Percentiles rank a stretch among this genome's conserved stretches.
These are phyloP conservation scores for Talaromyces wortmannii DNA, from an alignment of 495 filamentous ascomycete species.

Conservation along the genomic window DNA sequence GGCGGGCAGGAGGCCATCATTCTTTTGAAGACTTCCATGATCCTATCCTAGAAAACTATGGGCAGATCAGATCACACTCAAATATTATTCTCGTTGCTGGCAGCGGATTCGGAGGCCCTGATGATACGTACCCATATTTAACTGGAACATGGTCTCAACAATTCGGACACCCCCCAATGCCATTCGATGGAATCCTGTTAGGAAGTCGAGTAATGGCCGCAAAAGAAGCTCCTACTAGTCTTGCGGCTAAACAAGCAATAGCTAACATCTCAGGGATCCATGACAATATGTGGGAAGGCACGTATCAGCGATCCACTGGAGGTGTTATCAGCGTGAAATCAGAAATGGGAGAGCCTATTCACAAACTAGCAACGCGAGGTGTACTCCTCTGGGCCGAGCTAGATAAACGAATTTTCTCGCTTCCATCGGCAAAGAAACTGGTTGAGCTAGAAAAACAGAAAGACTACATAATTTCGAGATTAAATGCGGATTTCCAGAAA, in stretches of 20 bases:
- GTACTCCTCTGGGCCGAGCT: slow-evolving; percentile 29
- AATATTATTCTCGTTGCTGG: slow-evolving; percentile 45
- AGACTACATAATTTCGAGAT: slow-evolving; percentile 16
- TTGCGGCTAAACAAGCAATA: slow-evolving; percentile 20
- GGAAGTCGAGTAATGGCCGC: slow-evolving; percentile 44
- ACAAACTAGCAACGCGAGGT: slow-evolving; percentile 31
- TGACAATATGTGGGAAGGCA: slow-evolving; percentile 20
- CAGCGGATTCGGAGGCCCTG: slow-evolving; percentile 38
- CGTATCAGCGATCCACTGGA: slow-evolving; percentile 14
- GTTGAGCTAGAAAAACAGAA: slow-evolving; percentile 13
- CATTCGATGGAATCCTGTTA: slow-evolving; percentile 41
- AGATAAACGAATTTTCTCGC: slow-evolving; percentile 25
- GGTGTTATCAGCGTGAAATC: slow-evolving; percentile 31
- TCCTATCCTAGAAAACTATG: slow-evolving; percentile 38
- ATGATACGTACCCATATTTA: slow-evolving; percentile 41
- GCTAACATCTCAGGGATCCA: slow-evolving; percentile 18
- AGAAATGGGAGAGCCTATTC: slow-evolving; percentile 38
- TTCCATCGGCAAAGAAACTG: slow-evolving; percentile 15
- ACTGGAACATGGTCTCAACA: slow-evolving; percentile 35
- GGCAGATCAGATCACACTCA: slow-evolving; percentile 27
- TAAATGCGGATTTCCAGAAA: slow-evolving; percentile 28
- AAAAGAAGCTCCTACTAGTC: slow-evolving; percentile 28
- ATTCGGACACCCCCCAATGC: slow-evolving; percentile 35
- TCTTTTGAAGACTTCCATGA: slow-evolving; percentile 45
- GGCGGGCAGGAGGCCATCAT: slow-evolving; percentile 44